phyloP scores from a whole-genome alignment of 163 green algal species.

The Smithsoniella earleae region DNA sequence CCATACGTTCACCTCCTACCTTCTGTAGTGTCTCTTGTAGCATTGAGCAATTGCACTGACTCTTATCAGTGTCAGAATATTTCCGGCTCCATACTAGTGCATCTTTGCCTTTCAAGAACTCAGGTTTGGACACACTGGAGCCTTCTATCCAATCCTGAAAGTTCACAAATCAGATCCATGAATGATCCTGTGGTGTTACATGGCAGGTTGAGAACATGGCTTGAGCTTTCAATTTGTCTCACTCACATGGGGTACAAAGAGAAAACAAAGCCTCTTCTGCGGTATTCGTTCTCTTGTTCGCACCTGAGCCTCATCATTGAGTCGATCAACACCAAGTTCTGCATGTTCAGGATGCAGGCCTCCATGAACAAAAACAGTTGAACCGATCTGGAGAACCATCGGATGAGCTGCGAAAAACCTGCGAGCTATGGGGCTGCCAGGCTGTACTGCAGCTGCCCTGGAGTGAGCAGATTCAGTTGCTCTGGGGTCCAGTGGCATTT shows the following conservation, averaged over 20 bases:
- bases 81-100: constrained; percentile 80
- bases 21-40: constrained; percentile 56
- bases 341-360: constrained; percentile 82
- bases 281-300: no score
- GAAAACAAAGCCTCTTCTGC: no score
- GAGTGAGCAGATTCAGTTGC: not conserved
- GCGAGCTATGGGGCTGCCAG: constrained; percentile 52
- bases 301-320: constrained; percentile 57
- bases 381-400: constrained; percentile 71
- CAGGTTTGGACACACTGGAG: constrained; percentile 30
- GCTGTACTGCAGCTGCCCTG: constrained; percentile 35
- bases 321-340: constrained; percentile 65
- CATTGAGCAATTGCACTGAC: constrained; percentile 65
- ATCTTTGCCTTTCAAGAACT: constrained; percentile 48
- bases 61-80: constrained; percentile 63
- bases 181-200: no score
- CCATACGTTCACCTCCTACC: constrained; percentile 38
- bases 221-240: no score
- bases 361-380: constrained; percentile 87
- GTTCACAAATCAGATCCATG: no score
- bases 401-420: constrained; percentile 73
- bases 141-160: constrained; percentile 30
- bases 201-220: no score
- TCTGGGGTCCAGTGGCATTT: constrained; percentile 19
- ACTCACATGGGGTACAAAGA: no score